Conservation (phyloP, 2,329 filamentous ascomycete species). For the Fusarium chuoi region DNA sequence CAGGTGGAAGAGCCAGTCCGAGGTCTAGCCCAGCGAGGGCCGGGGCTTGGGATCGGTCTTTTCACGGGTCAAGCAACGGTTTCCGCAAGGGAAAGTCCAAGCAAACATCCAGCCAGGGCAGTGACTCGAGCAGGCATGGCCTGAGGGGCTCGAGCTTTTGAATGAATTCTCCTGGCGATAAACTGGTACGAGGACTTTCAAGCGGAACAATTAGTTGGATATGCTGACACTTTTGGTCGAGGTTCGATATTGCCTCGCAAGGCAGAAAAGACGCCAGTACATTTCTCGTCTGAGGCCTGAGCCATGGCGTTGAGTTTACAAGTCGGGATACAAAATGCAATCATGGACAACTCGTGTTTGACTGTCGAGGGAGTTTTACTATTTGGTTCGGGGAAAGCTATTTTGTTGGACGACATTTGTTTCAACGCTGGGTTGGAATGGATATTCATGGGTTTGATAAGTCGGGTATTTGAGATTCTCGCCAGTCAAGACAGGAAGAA, state of each 20-base stretch:
- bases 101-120: neutral
- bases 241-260: neutral
- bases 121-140: neutral
- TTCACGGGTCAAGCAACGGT: neutral
- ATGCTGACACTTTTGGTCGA: neutral
- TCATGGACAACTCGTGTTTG: too few species aligned
- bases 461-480: too few species aligned
- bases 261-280: too few species aligned
- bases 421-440: neutral
- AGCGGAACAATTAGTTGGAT: neutral
- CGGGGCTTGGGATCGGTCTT: neutral
- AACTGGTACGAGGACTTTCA: neutral
- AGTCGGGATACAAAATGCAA: neutral
- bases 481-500: too few species aligned
- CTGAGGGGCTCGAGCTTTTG: neutral
- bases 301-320: too few species aligned
- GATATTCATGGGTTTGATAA: neutral
- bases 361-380: too few species aligned
- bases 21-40: too few species aligned
- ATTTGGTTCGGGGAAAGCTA: neutral
- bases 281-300: neutral
- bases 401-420: neutral
- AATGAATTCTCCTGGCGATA: neutral
- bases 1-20: too few species aligned
- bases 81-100: neutral